Evolutionary conservation across 108 stramenopile genomes (phyloP).

Genomic region (Cyclotella baltica): DNA sequence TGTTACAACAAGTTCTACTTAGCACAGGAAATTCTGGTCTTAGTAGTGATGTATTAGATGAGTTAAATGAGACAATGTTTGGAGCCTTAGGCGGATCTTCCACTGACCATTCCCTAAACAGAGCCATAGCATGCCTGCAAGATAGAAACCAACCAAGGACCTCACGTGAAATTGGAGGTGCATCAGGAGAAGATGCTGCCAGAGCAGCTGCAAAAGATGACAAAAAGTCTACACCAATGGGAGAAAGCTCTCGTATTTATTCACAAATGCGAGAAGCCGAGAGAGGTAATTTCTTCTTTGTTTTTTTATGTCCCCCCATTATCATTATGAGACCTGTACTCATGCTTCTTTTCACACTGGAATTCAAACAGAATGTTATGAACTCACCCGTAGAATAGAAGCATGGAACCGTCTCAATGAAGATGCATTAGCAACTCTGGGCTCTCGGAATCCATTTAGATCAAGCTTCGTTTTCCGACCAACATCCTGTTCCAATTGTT

Average conservation of each 20-base stretch:
- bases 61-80: conserved; percentile 53
- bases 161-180: not conserved
- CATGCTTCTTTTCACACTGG: not conserved
- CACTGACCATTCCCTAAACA: conserved; percentile 51
- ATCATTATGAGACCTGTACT: not conserved
- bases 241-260: conserved; percentile 67
- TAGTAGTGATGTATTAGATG: conserved; percentile 46
- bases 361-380: conserved; percentile 56
- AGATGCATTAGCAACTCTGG: conserved; percentile 47
- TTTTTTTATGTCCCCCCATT: not conserved
- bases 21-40: conserved; percentile 38
- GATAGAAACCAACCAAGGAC: conserved; percentile 18
- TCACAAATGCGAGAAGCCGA: conserved; percentile 77
- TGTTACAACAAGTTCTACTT: conserved; percentile 65
- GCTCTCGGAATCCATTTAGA: not conserved
- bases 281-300: conserved; percentile 15
- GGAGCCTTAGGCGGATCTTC: conserved; percentile 36
- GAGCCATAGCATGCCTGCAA: conserved; percentile 56
- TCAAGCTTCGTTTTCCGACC: conserved; percentile 44
- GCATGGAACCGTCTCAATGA: conserved; percentile 78
- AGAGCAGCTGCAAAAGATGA: conserved; percentile 20
- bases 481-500: conserved; percentile 73
- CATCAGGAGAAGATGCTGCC: conserved; percentile 8
- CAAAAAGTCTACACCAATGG: conserved; percentile 48
- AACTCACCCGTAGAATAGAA: conserved; percentile 66